A percentile compares a stretch with the other conserved stretches of the same genome.
Conservation (phyloP, 139 green algal genomes). For the Ulvella scutata region DNA sequence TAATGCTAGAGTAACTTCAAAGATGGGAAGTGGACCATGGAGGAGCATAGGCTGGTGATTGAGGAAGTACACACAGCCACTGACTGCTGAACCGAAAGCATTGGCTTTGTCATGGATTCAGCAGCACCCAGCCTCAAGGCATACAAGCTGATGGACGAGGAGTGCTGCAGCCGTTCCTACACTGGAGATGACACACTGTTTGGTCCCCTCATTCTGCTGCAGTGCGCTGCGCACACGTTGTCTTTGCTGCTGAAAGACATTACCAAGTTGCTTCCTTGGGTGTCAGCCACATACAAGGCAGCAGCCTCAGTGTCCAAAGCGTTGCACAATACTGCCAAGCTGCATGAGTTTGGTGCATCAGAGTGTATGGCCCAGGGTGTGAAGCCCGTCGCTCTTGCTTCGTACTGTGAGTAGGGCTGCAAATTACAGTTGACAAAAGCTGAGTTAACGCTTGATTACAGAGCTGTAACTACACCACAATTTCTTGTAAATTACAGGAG, state of each 20-base stretch:
- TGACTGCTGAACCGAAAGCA: not conserved
- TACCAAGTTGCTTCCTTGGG: not conserved
- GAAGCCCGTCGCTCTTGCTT: not conserved
- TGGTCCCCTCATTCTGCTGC: not conserved
- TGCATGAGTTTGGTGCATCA: not conserved
- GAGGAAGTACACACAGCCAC: not conserved
- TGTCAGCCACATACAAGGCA: not conserved
- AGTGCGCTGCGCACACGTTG: not conserved
- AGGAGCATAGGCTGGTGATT: not conserved
- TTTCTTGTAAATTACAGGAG: too few relatives aligned
- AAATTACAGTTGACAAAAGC: too few relatives aligned
- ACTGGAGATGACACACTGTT: not conserved
- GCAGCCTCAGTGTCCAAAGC: not conserved
- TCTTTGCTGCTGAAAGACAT: not conserved
- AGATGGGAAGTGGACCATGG: not conserved
- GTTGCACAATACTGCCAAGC: not conserved
- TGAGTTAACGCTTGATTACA: too few relatives aligned
- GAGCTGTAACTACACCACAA: too few relatives aligned
- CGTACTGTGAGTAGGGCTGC: not conserved
- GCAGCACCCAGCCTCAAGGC: not conserved
- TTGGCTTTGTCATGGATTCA: not conserved
- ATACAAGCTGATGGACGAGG: not conserved
- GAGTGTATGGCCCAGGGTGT: not conserved
- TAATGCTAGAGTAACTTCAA: not conserved
- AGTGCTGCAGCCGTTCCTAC: not conserved